Evolutionary conservation across 495 filamentous ascomycete genomes (phyloP).

Genomic region (Tuber aestivum): DNA sequence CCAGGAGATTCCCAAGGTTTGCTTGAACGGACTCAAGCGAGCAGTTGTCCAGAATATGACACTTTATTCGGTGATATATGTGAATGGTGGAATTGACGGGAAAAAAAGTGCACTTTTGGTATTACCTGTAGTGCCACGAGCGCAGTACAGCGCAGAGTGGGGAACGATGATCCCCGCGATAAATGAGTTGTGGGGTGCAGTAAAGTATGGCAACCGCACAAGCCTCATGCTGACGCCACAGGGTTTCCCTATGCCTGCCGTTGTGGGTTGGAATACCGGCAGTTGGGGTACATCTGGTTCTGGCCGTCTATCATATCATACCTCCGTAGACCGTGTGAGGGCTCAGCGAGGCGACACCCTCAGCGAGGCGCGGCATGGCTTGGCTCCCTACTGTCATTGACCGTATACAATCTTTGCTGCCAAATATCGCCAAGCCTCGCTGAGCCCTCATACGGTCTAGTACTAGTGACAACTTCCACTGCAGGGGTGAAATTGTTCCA

Average conservation of each 20-base stretch:
- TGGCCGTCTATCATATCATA: too few relatives aligned
- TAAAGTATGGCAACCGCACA: background rate
- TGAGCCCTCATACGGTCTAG: too few relatives aligned
- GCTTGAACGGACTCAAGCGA: background rate
- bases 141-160: background rate
- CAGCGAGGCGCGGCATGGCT: too few relatives aligned
- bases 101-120: background rate
- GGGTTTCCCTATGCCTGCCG: background rate
- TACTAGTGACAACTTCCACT: too few relatives aligned
- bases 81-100: background rate
- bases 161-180: background rate
- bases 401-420: too few relatives aligned
- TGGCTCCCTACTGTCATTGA: too few relatives aligned
- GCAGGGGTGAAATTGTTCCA: too few relatives aligned
- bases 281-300: background rate
- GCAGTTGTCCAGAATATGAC: background rate
- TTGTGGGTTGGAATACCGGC: background rate
- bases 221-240: background rate
- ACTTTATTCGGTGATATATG: background rate
- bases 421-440: too few relatives aligned
- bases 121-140: background rate
- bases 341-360: too few relatives aligned
- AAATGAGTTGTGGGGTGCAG: background rate
- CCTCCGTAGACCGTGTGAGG: too few relatives aligned
- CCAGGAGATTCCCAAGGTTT: background rate